Evolutionary conservation across 495 filamentous ascomycete genomes (phyloP).

Genomic region (Echria macrotheca): DNA sequence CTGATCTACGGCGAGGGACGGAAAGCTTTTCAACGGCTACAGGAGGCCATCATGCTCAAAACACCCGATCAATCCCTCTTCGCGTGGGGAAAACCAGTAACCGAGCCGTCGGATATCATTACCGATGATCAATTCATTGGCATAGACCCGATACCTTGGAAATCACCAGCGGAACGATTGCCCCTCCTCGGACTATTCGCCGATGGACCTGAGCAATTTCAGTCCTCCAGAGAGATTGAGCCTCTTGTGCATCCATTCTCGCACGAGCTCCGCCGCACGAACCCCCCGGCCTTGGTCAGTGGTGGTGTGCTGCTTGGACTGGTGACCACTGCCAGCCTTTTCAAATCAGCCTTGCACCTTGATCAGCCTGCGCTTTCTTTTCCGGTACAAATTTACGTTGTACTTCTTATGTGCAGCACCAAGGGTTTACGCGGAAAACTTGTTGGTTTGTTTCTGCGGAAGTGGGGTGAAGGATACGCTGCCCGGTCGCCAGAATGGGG

Average conservation of each 20-base stretch:
- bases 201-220: neutral
- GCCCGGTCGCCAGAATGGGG: neutral
- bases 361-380: neutral
- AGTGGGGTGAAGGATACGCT: neutral
- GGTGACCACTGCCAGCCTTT: neutral
- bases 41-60: slow-evolving; percentile 12
- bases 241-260: neutral
- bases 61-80: slow-evolving; percentile 11
- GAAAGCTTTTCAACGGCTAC: slow-evolving; percentile 13
- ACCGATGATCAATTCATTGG: neutral
- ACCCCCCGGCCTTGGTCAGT: neutral
- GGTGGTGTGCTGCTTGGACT: neutral
- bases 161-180: neutral
- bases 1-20: slow-evolving; percentile 15
- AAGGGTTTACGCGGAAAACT: neutral
- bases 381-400: neutral
- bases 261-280: neutral
- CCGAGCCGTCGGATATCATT: neutral
- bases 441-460: neutral
- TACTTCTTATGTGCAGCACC: neutral
- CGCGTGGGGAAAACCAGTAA: slow-evolving; percentile 3
- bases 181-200: slow-evolving; percentile 1
- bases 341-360: neutral
- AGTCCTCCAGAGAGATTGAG: neutral
- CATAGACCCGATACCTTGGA: neutral